Evolutionary conservation across 2,329 filamentous ascomycete genomes (phyloP), one percentile per base, ranked within the genome.

Genomic region (Esteya vermicola): DNA sequence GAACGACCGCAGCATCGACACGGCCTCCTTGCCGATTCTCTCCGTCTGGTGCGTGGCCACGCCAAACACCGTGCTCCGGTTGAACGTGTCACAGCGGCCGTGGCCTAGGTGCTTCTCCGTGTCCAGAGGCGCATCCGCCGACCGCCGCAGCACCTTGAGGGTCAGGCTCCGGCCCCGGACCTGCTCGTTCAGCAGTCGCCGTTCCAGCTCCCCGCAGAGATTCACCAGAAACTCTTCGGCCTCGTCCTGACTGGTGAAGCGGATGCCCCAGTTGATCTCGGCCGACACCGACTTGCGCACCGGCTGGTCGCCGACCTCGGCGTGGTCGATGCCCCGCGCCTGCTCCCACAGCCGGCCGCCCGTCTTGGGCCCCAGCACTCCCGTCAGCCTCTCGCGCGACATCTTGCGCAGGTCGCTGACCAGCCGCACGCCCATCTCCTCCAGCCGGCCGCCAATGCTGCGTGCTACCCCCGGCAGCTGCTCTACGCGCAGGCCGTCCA

Each of bases 251-350:
- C 72, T 93, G 49, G 91, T 76, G 54, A 98, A 98, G 6, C 91
- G 78, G 41, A 98, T 93, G 3, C 93, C 91, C 91, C 91, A 98
- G 51, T 91, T 98, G 46, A 98, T 85, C 56, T 98, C 91, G 1
- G 89, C 89, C 2, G 91, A 96, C 0, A 98, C 85, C 0, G 89
- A 96, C 54, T 96, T 98, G 40, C 91, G 78, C 14, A 85, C 67
- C 0, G 81, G 75, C 52, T 93, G 82, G 42, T 89, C 82, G 25
- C 88, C 89, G 6, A 96, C 85, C 56, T 94, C 85, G 2, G 76
- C 69, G 37, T 69, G 72, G 58, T 98, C 91, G 36, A 96, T 85
- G 3, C 91, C 91, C 6, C 85, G 75, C 19, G 89, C 72, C 57
- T 93, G 96, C 38, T 94, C 85, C 70, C 81, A 89, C 0, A 98